Evolutionary conservation across 1,284 basidiomycete species (phyloP).

Genomic region (Ustilago esculenta): DNA sequence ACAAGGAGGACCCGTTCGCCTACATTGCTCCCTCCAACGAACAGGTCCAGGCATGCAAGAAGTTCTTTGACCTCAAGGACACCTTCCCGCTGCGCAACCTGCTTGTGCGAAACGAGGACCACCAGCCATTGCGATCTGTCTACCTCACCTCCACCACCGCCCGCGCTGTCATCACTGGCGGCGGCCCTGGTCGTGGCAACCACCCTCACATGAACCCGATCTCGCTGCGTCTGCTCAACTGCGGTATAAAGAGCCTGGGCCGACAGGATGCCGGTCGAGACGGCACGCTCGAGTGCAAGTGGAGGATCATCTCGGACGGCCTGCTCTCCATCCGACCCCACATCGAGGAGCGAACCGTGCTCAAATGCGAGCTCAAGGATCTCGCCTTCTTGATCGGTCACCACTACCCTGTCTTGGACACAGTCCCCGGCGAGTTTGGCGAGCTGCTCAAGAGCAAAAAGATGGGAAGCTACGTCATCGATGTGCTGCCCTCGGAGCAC

Average conservation of each 20-base stretch:
- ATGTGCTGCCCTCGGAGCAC: conserved; percentile 55
- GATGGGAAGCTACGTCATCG: conserved; percentile 61
- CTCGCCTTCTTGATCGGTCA: conserved; percentile 73
- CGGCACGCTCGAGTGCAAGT: conserved; percentile 70
- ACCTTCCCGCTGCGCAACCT: conserved; percentile 80
- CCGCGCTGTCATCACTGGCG: conserved; percentile 77
- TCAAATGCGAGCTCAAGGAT: conserved; percentile 73
- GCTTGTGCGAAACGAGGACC: conserved; percentile 86
- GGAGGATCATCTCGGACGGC: conserved; percentile 84
- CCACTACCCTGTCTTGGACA: conserved; percentile 59
- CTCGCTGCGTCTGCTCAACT: conserved; percentile 84
- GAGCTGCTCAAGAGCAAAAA: conserved; percentile 43
- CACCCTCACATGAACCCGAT: conserved; percentile 73
- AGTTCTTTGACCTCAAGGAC: conserved; percentile 78
- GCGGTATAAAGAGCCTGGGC: conserved; percentile 82
- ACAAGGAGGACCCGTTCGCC: conserved; percentile 62
- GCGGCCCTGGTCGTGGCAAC: conserved; percentile 69
- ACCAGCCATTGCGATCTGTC: conserved; percentile 80
- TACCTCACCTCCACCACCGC: conserved; percentile 90
- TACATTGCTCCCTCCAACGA: conserved; percentile 54
- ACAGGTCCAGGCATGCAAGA: conserved; percentile 69
- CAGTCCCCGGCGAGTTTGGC: conserved; percentile 52
- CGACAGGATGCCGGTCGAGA: conserved; percentile 71
- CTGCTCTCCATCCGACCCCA: conserved; percentile 83
- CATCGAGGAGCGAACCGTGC: conserved; percentile 75